Percentiles rank a stretch among this genome's conserved stretches.
phyloP scores from a whole-genome alignment of 176 grass and related monocot species.

The Neostapfia colusana region DNA sequence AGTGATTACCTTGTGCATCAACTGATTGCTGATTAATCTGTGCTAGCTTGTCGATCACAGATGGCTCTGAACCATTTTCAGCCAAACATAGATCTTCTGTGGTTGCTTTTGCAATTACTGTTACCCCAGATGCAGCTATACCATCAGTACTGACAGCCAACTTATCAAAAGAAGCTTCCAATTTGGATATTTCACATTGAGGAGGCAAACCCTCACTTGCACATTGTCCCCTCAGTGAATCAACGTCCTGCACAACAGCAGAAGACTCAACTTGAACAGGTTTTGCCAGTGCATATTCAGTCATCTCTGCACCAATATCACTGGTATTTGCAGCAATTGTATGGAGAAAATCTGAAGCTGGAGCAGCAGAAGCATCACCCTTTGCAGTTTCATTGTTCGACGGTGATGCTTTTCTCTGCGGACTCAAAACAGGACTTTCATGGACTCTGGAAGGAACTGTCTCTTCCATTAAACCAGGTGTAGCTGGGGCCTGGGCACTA shows the following conservation, averaged over 20 bases:
- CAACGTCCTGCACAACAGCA: conserved; percentile 22
- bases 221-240: conserved; percentile 31
- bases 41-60: conserved; percentile 11
- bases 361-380: conserved; percentile 48
- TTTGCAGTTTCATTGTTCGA: conserved; percentile 56
- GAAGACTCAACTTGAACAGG: conserved; percentile 45
- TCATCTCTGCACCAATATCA: conserved; percentile 31
- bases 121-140: conserved; percentile 40
- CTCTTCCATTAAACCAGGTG: conserved; percentile 88
- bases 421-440: conserved; percentile 72
- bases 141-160: conserved; percentile 17
- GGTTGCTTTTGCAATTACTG: conserved; percentile 26
- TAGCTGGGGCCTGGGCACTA: conserved; percentile 77
- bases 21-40: conserved; percentile 34
- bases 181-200: conserved; percentile 28
- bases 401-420: conserved; percentile 67
- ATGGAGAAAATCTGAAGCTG: conserved; percentile 37
- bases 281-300: conserved; percentile 28
- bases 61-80: conserved; percentile 43
- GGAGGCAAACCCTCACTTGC: conserved; percentile 20
- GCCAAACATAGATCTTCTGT: conserved; percentile 31
- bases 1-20: conserved; percentile 54
- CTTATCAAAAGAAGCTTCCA: conserved; percentile 31
- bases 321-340: conserved; percentile 39
- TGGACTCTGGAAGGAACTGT: conserved; percentile 72